Evolutionary conservation across 75 land plant species (phyloP).

Genomic region (Picea glauca): DNA sequence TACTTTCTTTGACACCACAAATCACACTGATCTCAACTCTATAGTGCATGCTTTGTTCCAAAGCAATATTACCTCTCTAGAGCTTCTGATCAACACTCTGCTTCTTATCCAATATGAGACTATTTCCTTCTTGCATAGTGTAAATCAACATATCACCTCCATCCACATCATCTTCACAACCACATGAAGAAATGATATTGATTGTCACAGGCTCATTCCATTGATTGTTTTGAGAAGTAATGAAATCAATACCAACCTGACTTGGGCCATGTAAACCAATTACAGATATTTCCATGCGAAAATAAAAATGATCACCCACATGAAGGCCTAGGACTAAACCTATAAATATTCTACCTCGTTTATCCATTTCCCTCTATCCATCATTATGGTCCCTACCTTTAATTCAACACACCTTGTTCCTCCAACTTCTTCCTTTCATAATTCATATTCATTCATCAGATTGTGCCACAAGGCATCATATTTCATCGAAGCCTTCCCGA

Average conservation of each 20-base stretch:
- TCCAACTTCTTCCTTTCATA: background rate
- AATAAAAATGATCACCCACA: slow-evolving; percentile 25
- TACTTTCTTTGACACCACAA: too few relatives aligned
- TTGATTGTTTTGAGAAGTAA: slow-evolving; percentile 1
- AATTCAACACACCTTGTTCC: background rate
- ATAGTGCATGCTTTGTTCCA: too few relatives aligned
- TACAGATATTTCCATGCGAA: slow-evolving; percentile 10
- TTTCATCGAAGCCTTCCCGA: slow-evolving; percentile 3
- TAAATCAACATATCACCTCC: too few relatives aligned
- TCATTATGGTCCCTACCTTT: slow-evolving; percentile 8
- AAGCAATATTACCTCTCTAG: too few relatives aligned
- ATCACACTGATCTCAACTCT: too few relatives aligned
- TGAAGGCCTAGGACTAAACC: slow-evolving; percentile 21
- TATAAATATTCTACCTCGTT: slow-evolving; percentile 6
- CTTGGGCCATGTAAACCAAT: slow-evolving; percentile 15
- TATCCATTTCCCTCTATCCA: background rate
- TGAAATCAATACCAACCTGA: slow-evolving; percentile 15
- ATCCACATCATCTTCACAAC: slow-evolving; percentile 18
- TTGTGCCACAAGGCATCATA: slow-evolving; percentile 18
- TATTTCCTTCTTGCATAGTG: too few relatives aligned
- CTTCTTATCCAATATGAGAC: too few relatives aligned
- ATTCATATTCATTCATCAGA: too few relatives aligned
- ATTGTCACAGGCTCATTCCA: slow-evolving; percentile 9
- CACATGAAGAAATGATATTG: slow-evolving; percentile 18
- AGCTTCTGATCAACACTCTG: too few relatives aligned